phyloP scores from a whole-genome alignment of 2,329 filamentous ascomycete genomes.

The Colletotrichum sp. region DNA sequence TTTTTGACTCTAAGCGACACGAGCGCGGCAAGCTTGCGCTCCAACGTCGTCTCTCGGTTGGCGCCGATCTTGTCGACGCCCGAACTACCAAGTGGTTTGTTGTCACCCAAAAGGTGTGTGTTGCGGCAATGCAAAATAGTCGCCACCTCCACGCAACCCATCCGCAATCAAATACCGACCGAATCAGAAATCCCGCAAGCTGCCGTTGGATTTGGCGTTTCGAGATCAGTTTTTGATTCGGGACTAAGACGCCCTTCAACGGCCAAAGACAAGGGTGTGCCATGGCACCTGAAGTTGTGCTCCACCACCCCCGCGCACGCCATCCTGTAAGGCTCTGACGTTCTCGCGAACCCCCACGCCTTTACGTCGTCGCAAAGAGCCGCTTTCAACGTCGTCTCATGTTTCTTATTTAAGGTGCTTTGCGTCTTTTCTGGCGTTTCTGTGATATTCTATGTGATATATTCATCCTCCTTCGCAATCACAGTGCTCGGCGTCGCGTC shows the following conservation, averaged over 20 bases:
- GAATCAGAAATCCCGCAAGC: neutral
- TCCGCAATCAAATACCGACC: neutral
- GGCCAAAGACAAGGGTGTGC: conserved; percentile 16
- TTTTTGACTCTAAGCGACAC: neutral
- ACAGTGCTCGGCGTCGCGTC: neutral
- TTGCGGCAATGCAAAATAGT: neutral
- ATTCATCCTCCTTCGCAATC: neutral
- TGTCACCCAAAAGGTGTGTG: neutral
- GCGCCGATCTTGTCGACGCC: neutral
- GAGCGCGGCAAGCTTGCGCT: neutral
- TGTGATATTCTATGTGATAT: neutral
- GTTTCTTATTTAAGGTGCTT: neutral
- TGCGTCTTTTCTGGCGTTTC: neutral
- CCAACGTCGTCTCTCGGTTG: neutral
- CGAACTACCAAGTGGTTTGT: neutral
- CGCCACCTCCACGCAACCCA: neutral
- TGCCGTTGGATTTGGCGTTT: neutral
- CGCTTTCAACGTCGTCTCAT: conserved; percentile 9
- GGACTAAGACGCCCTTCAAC: neutral
- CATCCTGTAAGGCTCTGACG: conserved; percentile 21
- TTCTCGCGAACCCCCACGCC: conserved; percentile 19
- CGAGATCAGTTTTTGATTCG: neutral
- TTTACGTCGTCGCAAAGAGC: neutral
- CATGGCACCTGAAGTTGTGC: conserved; percentile 8
- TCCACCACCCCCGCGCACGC: conserved; percentile 20